Evolutionary conservation across 805 yeast species (phyloP), one percentile per base, ranked within the genome.

Genomic region (Metschnikowia gelsemii): DNA sequence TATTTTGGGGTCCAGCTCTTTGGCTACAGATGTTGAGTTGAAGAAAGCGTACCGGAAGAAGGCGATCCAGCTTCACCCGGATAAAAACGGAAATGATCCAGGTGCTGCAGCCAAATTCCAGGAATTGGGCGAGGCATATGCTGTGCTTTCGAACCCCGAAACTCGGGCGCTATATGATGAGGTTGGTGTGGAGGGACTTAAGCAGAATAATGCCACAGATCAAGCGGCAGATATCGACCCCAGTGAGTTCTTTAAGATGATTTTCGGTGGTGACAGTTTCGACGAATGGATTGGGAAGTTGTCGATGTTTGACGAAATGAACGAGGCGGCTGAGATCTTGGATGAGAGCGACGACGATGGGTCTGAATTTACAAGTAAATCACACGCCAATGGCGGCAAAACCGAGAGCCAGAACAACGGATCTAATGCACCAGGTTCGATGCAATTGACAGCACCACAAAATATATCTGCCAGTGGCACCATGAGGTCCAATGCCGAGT

Each of bases 71-170:
- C 52, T 46, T 20, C 56, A 52, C 20, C 99, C 99, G 1, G 99
- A 93, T 62, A 93, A 93, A 69, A 88, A 91, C 58, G 96, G 95
- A n/a, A 82, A 85, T 56, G 95, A 93, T 60, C 95, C 93, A 29
- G 76, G 78, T 9, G 99, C 99, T 12, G 88, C 91, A 11, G 79
- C 76, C 37, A 82, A 84, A 55, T 93, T 93, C 64, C 96, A 93
- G 64, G 86, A 78, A 43, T 46, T 70, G 28, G 75, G 71, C 4
- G 74, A 68, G 50, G 91, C 91, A 0, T 86, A 84, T 54, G 89
- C 85, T 51, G 87, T 93, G 0, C 67, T 93, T 46, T 84, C 84
- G 55, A 93, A 93, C 60, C 70, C 77, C 0, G 76, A 74, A 7
- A 64, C 84, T 39, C 77, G 97, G 46, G 70, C 72, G 18, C 70